Conservation (phyloP, 2,329 filamentous ascomycete species). For the Alternaria sp. region DNA sequence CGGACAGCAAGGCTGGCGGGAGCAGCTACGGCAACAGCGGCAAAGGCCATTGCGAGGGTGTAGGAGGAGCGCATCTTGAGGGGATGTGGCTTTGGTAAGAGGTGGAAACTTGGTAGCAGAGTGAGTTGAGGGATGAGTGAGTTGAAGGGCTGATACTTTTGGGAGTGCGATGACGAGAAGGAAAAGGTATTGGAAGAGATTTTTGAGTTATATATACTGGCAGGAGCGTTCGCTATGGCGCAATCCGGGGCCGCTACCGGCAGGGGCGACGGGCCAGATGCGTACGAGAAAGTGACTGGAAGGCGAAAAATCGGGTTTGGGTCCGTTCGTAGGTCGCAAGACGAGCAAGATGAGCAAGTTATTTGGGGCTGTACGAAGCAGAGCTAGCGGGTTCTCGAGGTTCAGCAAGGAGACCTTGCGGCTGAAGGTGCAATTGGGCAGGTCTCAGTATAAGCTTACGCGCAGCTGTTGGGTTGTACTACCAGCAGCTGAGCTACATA, state of each 20-base stretch:
- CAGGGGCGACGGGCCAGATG: not conserved
- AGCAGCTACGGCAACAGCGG: constrained; percentile 26
- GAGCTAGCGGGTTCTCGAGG: constrained; percentile 1
- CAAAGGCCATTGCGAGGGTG: constrained; percentile 21
- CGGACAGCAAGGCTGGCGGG: constrained; percentile 16
- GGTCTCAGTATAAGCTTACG: constrained; percentile 20
- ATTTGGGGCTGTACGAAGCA: constrained; percentile 4
- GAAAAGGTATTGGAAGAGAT: not conserved
- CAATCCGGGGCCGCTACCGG: not conserved
- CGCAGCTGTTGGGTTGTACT: constrained; percentile 1
- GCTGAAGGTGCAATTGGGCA: constrained; percentile 13
- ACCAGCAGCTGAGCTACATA: not conserved
- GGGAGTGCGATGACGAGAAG: not conserved
- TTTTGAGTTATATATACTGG: not conserved
- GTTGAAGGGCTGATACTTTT: not conserved
- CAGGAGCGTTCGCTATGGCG: not conserved
- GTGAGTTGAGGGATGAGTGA: not conserved
- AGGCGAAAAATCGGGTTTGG: not conserved
- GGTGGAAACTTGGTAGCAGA: not conserved
- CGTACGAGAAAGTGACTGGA: not conserved
- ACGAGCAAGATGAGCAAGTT: not conserved
- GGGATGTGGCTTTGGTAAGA: not conserved
- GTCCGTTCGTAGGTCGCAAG: not conserved
- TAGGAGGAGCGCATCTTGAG: constrained; percentile 14
- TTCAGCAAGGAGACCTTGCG: constrained; percentile 2